These are phyloP conservation scores for Scedosporium aurantiacum DNA, from an alignment of 2,329 filamentous ascomycete genomes.

Conservation along the genomic window DNA sequence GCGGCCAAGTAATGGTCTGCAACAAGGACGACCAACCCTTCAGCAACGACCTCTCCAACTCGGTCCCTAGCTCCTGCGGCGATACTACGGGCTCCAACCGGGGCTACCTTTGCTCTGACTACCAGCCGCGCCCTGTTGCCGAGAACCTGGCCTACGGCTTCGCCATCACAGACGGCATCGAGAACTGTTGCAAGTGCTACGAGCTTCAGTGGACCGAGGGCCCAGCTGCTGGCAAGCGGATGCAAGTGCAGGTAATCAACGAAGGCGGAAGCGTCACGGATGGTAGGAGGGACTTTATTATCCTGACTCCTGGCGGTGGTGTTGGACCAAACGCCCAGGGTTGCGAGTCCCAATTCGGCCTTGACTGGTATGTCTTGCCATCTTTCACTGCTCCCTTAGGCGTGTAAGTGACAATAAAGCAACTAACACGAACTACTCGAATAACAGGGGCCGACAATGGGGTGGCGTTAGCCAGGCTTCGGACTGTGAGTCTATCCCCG, in stretches of 20 bases:
- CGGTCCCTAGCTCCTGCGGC: slow-evolving; percentile 9
- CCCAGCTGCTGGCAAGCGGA: slow-evolving; percentile 12
- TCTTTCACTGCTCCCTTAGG: neutral
- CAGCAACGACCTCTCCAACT: slow-evolving; percentile 12
- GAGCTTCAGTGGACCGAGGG: slow-evolving; percentile 14
- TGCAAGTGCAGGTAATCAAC: slow-evolving; percentile 13
- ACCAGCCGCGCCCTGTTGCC: slow-evolving; percentile 2
- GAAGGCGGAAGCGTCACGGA: neutral
- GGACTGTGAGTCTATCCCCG: slow-evolving; percentile 2
- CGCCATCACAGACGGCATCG: slow-evolving; percentile 2
- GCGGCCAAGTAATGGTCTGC: slow-evolving; percentile 14
- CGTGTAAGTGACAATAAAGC: neutral
- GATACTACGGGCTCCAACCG: slow-evolving; percentile 6
- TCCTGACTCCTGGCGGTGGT: slow-evolving; percentile 5
- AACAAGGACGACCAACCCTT: slow-evolving; percentile 17
- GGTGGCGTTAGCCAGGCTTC: neutral
- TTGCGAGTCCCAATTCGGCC: slow-evolving; percentile 1
- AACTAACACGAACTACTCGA: too few relatives aligned
- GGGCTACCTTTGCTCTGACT: slow-evolving; percentile 6
- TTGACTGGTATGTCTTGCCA: slow-evolving; percentile 2
- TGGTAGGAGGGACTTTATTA: slow-evolving; percentile 3
- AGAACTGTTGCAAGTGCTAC: slow-evolving; percentile 7
- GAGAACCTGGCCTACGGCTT: slow-evolving; percentile 4
- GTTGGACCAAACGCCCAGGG: slow-evolving; percentile 1
- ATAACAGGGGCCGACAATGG: slow-evolving; percentile 1